These are phyloP conservation scores for Aspergillus bridgeri DNA, from an alignment of 495 filamentous ascomycete species.

Conservation along the genomic window DNA sequence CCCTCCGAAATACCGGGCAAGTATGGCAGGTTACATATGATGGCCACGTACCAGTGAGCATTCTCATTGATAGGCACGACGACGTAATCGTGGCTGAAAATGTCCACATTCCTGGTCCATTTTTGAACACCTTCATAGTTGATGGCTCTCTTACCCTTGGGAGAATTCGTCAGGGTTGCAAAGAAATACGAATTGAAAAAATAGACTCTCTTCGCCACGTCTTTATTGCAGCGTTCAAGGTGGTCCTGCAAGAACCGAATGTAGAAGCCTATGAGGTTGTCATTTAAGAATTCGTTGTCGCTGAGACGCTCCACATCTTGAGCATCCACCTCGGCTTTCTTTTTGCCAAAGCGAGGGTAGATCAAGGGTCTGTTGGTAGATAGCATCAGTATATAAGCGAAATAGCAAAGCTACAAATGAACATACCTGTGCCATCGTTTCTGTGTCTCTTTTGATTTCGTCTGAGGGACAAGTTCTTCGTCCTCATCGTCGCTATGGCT, in stretches of 20 bases:
- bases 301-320: constrained; percentile 77
- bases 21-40: constrained; percentile 83
- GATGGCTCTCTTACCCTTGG: constrained; percentile 54
- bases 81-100: constrained; percentile 84
- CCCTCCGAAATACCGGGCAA: constrained; percentile 34
- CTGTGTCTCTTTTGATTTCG: constrained; percentile 17
- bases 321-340: constrained; percentile 71
- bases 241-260: constrained; percentile 69
- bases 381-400: constrained; percentile 6
- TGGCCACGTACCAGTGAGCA: constrained; percentile 90
- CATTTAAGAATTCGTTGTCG: constrained; percentile 85
- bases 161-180: constrained; percentile 60
- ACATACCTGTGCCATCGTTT: constrained; percentile 27
- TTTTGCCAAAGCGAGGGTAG: constrained; percentile 65
- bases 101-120: constrained; percentile 84
- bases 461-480: constrained; percentile 9
- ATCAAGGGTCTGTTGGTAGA: constrained; percentile 53
- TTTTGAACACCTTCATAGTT: constrained; percentile 80
- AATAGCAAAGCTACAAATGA: background rate
- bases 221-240: constrained; percentile 51
- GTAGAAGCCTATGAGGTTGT: constrained; percentile 87
- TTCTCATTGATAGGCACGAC: constrained; percentile 88
- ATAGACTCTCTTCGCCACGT: constrained; percentile 64
- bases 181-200: constrained; percentile 95
- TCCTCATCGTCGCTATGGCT: constrained; percentile 11